Conservation (phyloP, 1,139 yeast species). For the Blastobotrys proliferans region DNA sequence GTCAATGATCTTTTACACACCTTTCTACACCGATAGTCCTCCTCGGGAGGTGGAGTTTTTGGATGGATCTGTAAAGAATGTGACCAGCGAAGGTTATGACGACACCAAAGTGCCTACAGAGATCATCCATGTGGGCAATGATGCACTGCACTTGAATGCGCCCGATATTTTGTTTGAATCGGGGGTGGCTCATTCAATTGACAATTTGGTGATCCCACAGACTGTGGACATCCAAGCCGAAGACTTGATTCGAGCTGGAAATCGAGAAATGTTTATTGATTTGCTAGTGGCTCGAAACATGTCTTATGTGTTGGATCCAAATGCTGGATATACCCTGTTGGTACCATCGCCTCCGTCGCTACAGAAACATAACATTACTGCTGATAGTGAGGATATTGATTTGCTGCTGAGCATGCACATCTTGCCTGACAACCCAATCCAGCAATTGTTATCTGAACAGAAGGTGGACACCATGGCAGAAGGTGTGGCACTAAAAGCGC, state of each 20-base stretch:
- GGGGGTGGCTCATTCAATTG: conserved; percentile 80
- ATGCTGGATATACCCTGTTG: conserved; percentile 55
- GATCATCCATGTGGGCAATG: conserved; percentile 32
- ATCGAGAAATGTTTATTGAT: conserved; percentile 41
- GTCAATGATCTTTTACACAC: conserved; percentile 57
- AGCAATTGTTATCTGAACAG: conserved; percentile 32
- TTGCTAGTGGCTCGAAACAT: conserved; percentile 43
- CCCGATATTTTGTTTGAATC: conserved; percentile 73
- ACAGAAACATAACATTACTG: conserved; percentile 48
- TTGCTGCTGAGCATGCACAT: conserved; percentile 65
- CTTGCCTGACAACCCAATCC: conserved; percentile 51
- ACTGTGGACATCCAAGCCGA: conserved; percentile 49
- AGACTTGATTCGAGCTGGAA: conserved; percentile 55
- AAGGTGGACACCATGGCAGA: conserved; percentile 42
- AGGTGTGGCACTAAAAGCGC: conserved; percentile 43
- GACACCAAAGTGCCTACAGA: conserved; percentile 20
- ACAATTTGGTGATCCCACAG: conserved; percentile 52
- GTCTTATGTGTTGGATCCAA: conserved; percentile 33
- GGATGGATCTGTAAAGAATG: conserved; percentile 3
- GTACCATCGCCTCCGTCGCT: conserved; percentile 67
- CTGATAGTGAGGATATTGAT: conserved; percentile 43
- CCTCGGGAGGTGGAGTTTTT: conserved; percentile 25
- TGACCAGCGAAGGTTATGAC: conserved; percentile 26
- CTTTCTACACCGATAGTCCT: conserved; percentile 63
- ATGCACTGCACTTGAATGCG: conserved; percentile 33